A percentile compares a stretch with the other conserved stretches of the same genome.
Evolutionary conservation across 495 filamentous ascomycete species (phyloP).

Genomic region (Neurospora sublineolata): DNA sequence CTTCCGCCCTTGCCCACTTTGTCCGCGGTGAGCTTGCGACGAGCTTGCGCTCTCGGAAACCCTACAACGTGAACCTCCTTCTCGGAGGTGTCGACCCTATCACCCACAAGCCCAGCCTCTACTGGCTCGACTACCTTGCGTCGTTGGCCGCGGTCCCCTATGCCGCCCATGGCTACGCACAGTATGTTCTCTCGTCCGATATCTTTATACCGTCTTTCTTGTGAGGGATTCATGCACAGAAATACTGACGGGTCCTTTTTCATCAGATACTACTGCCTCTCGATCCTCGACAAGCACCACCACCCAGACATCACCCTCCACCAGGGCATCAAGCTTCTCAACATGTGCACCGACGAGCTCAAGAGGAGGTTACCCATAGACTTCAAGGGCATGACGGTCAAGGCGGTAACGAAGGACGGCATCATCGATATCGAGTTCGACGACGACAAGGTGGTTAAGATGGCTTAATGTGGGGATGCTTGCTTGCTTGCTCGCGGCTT

Average conservation of each 20-base stretch:
- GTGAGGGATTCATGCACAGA: background rate
- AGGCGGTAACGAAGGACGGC: conserved; percentile 87
- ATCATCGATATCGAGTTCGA: conserved; percentile 70
- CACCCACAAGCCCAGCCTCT: conserved; percentile 74
- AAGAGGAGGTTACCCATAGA: conserved; percentile 93
- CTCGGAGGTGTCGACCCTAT: conserved; percentile 86
- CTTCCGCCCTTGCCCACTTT: conserved; percentile 79
- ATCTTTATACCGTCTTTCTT: background rate
- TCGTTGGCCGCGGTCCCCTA: conserved; percentile 80
- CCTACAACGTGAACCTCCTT: conserved; percentile 91
- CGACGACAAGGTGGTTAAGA: conserved; percentile 60
- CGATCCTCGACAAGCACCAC: conserved; percentile 95
- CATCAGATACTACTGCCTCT: conserved; percentile 74
- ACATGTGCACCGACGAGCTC: conserved; percentile 91
- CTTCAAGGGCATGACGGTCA: conserved; percentile 91
- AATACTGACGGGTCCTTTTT: conserved; percentile 8
- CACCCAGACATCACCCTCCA: conserved; percentile 83
- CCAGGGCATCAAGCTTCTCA: conserved; percentile 77
- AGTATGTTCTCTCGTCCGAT: conserved; percentile 46
- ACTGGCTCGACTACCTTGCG: conserved; percentile 96
- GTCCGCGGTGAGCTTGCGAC: conserved; percentile 85
- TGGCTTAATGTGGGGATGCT: conserved; percentile 35
- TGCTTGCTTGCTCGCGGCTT: background rate
- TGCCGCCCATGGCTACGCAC: conserved; percentile 94
- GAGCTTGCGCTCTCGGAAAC: conserved; percentile 78